Evolutionary conservation across 1,139 yeast genomes (phyloP).

Genomic region (Maudiozyma humilis): DNA sequence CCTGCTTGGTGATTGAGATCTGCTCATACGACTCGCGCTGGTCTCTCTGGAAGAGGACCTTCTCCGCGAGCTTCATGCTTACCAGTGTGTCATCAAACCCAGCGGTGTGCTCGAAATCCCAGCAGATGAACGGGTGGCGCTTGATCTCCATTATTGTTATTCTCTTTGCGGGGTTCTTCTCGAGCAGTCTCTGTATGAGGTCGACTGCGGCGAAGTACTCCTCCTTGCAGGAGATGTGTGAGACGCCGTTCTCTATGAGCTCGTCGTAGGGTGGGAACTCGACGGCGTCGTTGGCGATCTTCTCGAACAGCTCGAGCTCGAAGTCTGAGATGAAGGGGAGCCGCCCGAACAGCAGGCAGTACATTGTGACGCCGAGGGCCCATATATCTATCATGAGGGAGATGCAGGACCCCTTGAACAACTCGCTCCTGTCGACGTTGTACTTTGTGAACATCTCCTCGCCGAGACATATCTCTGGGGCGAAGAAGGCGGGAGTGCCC

Average conservation of each 20-base stretch:
- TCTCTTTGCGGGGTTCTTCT: slow-evolving; percentile 63
- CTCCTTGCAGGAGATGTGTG: slow-evolving; percentile 32
- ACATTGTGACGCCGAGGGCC: slow-evolving; percentile 93
- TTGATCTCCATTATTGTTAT: slow-evolving; percentile 69
- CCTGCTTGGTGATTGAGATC: slow-evolving; percentile 59
- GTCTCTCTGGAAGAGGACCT: slow-evolving; percentile 22
- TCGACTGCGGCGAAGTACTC: slow-evolving; percentile 62
- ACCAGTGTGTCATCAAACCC: slow-evolving; percentile 11
- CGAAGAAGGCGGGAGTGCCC: slow-evolving; percentile 72
- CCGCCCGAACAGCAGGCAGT: slow-evolving; percentile 78
- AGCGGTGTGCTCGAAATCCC: slow-evolving; percentile 28
- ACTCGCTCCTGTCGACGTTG: slow-evolving; percentile 22
- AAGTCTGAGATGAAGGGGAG: slow-evolving; percentile 87
- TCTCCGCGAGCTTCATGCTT: slow-evolving; percentile 16
- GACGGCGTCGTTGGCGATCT: slow-evolving; percentile 58
- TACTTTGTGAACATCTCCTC: slow-evolving; percentile 14
- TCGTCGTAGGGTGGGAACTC: slow-evolving; percentile 50
- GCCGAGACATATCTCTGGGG: slow-evolving; percentile 16
- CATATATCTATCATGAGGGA: slow-evolving; percentile 74
- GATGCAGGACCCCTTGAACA: slow-evolving; percentile 33
- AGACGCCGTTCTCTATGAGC: slow-evolving; percentile 30
- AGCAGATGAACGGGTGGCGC: slow-evolving; percentile 55
- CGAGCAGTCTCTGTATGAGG: slow-evolving; percentile 52
- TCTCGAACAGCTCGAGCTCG: slow-evolving; percentile 79
- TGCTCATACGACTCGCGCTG: slow-evolving; percentile 30